Evolutionary conservation across 1,284 basidiomycete genomes (phyloP).

Genomic region (Cutaneotrichosporon dermatis): DNA sequence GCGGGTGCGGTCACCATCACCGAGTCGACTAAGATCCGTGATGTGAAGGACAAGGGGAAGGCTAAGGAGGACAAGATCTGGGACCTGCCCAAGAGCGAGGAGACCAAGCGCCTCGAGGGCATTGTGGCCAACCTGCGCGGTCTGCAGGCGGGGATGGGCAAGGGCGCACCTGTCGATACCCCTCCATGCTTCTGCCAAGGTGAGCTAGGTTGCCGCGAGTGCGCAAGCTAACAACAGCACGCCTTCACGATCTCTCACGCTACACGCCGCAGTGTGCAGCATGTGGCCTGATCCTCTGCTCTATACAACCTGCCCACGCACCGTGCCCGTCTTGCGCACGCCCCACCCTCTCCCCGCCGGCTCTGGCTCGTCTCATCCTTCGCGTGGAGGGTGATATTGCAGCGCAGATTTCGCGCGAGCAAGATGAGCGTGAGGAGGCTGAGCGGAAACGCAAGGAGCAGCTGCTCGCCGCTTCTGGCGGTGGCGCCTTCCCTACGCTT

Average conservation of each 20-base stretch:
- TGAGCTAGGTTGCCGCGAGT: constrained; percentile 21
- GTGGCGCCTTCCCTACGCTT: constrained; percentile 46
- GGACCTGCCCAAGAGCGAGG: constrained; percentile 40
- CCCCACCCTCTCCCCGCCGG: constrained; percentile 27
- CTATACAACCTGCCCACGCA: constrained; percentile 41
- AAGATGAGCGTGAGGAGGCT: constrained; percentile 26
- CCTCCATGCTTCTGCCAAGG: constrained; percentile 50
- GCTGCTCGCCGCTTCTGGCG: constrained; percentile 37
- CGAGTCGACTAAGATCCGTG: constrained; percentile 17
- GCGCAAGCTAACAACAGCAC: constrained; percentile 31
- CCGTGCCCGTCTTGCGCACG: constrained; percentile 49
- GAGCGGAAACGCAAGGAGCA: constrained; percentile 31
- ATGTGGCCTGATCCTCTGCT: constrained; percentile 48
- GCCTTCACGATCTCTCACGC: constrained; percentile 43
- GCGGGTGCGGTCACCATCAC: constrained; percentile 28
- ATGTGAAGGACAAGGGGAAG: constrained; percentile 15
- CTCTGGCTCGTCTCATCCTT: constrained; percentile 39
- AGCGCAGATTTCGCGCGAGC: constrained; percentile 34
- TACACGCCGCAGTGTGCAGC: constrained; percentile 47
- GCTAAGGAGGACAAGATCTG: constrained; percentile 34
- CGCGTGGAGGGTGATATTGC: constrained; percentile 39
- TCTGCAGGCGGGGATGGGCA: constrained; percentile 33
- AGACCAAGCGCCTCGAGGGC: constrained; percentile 39
- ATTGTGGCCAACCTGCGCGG: constrained; percentile 28
- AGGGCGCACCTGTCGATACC: constrained; percentile 17